Percentiles rank a stretch among this genome's conserved stretches.
phyloP scores from a whole-genome alignment of 2,329 filamentous ascomycete species.

The Delphinella strobiligena region DNA sequence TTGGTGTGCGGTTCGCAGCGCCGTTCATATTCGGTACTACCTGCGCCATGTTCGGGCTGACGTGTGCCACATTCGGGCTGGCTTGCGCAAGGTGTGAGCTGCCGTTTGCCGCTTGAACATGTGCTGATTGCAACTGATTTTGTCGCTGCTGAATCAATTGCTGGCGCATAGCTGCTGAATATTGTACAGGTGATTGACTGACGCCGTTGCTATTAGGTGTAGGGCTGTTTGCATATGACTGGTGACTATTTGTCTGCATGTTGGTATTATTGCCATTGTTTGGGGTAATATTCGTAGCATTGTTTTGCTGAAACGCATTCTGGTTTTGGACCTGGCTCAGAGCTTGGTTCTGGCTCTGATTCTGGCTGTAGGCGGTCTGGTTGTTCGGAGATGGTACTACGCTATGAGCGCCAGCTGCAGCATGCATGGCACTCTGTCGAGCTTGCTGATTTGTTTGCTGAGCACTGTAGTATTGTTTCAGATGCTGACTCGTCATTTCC shows the following conservation, averaged over 20 bases:
- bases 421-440: constrained; percentile 25
- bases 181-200: constrained; percentile 14
- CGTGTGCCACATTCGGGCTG: constrained; percentile 10
- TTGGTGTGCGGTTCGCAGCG: constrained; percentile 18
- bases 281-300: constrained; percentile 2
- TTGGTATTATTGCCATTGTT: constrained; percentile 8
- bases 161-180: constrained; percentile 20
- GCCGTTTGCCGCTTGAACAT: constrained; percentile 9
- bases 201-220: constrained; percentile 9
- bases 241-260: neutral
- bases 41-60: constrained; percentile 17
- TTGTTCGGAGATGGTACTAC: constrained; percentile 4
- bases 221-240: constrained; percentile 6
- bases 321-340: constrained; percentile 7
- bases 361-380: constrained; percentile 4
- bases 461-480: constrained; percentile 22
- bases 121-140: constrained; percentile 1
- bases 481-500: constrained; percentile 39
- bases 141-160: constrained; percentile 14
- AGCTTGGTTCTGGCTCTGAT: neutral
- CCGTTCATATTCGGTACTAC: constrained; percentile 7
- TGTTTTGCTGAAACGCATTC: constrained; percentile 10
- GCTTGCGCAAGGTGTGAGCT: constrained; percentile 16
- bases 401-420: constrained; percentile 22
- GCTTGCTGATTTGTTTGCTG: constrained; percentile 17